Conservation (phyloP, 148 eudicot genomes). For the Diospyros kaki region DNA sequence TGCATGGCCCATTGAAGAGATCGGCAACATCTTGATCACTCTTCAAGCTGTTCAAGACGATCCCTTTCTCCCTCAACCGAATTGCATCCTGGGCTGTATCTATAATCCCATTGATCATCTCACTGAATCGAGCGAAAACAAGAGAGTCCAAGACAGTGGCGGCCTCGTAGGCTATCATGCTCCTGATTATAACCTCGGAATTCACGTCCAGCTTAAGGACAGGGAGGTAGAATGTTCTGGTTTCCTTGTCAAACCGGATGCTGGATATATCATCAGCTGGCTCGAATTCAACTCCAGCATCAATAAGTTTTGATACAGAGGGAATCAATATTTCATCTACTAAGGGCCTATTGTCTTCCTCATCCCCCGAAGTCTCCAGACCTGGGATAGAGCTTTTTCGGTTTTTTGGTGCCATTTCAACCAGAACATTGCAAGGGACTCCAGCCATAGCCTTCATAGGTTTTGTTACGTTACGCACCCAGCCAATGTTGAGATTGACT, state of each 20-base stretch:
- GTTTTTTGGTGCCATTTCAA: background rate
- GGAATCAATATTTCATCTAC: conserved; percentile 11
- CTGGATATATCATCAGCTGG: conserved; percentile 16
- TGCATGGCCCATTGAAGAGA: conserved; percentile 31
- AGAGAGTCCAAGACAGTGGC: conserved; percentile 22
- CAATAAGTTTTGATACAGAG: background rate
- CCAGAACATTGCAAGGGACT: background rate
- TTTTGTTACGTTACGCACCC: background rate
- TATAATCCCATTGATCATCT: conserved; percentile 36
- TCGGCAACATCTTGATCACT: conserved; percentile 29
- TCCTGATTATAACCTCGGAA: conserved; percentile 23
- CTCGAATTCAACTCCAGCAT: conserved; percentile 18
- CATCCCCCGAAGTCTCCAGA: background rate
- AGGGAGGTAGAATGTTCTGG: conserved; percentile 20
- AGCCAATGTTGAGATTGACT: background rate
- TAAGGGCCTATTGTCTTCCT: conserved; percentile 4
- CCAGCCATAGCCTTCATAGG: background rate
- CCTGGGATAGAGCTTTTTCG: background rate
- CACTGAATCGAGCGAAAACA: conserved; percentile 27
- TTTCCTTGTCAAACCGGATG: conserved; percentile 18
- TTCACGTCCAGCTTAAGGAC: conserved; percentile 13
- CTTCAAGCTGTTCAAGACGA: conserved; percentile 28
- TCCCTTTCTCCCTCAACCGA: conserved; percentile 24
- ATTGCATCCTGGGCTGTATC: conserved; percentile 26
- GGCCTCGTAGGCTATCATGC: conserved; percentile 30